Conservation (phyloP, 2,329 filamentous ascomycete species). For the Colletotrichum sp. region DNA sequence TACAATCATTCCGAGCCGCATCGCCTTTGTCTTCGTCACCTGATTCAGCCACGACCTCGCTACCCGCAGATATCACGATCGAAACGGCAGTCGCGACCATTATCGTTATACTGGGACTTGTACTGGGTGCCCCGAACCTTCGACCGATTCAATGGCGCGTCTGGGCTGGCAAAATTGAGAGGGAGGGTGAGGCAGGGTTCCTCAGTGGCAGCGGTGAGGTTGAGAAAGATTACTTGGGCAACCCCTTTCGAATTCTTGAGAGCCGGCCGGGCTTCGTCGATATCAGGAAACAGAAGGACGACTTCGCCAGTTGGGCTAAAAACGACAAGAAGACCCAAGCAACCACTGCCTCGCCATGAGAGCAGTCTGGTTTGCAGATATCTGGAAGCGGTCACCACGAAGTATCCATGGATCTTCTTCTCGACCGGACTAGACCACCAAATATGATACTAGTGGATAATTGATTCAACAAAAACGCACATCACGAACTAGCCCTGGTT, state of each 20-base stretch:
- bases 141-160: conserved; percentile 85
- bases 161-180: conserved; percentile 85
- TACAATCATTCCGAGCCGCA: conserved; percentile 64
- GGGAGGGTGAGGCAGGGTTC: conserved; percentile 69
- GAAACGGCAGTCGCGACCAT: conserved; percentile 85
- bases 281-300: conserved; percentile 79
- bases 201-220: conserved; percentile 65
- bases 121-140: conserved; percentile 76
- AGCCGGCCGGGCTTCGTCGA: conserved; percentile 86
- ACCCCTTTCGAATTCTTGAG: conserved; percentile 82
- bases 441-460: background rate
- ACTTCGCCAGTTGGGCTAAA: conserved; percentile 79
- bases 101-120: conserved; percentile 82
- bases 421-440: background rate
- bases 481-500: background rate
- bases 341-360: background rate
- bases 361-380: background rate
- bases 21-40: conserved; percentile 39
- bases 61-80: conserved; percentile 86
- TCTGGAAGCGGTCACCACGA: background rate
- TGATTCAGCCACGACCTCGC: conserved; percentile 50
- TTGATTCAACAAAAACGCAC: background rate
- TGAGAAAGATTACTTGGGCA: conserved; percentile 73
- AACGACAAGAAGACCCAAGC: conserved; percentile 24
- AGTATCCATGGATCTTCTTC: background rate